These are phyloP conservation scores for Bullera alba DNA, from an alignment of 768 basidiomycete genomes.

Conservation along the genomic window DNA sequence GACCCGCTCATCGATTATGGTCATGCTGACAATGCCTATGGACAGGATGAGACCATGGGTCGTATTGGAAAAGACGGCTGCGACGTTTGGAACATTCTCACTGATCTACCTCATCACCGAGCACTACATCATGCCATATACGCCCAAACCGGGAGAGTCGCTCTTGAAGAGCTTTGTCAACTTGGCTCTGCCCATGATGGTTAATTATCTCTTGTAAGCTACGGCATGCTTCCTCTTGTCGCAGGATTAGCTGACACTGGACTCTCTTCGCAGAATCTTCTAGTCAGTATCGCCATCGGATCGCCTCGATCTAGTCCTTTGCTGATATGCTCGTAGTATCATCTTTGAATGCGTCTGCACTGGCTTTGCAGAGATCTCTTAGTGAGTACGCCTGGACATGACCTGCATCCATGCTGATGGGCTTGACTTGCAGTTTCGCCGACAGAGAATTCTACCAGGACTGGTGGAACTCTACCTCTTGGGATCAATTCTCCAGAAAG, in stretches of 20 bases:
- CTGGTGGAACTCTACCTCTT: constrained; percentile 97
- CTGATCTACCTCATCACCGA: constrained; percentile 78
- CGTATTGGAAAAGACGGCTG: constrained; percentile 65
- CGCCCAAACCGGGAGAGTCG: constrained; percentile 46
- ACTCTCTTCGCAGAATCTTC: constrained; percentile 31
- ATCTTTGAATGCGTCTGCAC: constrained; percentile 86
- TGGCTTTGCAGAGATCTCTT: constrained; percentile 85
- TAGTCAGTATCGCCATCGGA: constrained; percentile 37
- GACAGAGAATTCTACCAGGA: constrained; percentile 97
- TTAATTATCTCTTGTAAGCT: constrained; percentile 78
- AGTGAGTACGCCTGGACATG: constrained; percentile 49
- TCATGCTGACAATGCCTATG: background rate
- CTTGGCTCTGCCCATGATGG: constrained; percentile 64
- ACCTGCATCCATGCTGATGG: background rate
- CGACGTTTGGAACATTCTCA: constrained; percentile 92
- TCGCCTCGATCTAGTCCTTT: background rate
- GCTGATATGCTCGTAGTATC: constrained; percentile 29
- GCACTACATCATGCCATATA: constrained; percentile 81
- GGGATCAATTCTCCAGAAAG: constrained; percentile 95
- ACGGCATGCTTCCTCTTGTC: constrained; percentile 57
- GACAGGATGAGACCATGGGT: constrained; percentile 59
- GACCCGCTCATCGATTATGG: background rate
- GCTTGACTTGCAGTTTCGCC: constrained; percentile 78
- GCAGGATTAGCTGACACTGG: constrained; percentile 50
- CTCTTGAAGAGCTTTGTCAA: constrained; percentile 63